A percentile compares a stretch with the other conserved stretches of the same genome.
These are phyloP conservation scores for Ascochyta koolunga DNA, from an alignment of 2,329 filamentous ascomycete genomes.

Conservation along the genomic window DNA sequence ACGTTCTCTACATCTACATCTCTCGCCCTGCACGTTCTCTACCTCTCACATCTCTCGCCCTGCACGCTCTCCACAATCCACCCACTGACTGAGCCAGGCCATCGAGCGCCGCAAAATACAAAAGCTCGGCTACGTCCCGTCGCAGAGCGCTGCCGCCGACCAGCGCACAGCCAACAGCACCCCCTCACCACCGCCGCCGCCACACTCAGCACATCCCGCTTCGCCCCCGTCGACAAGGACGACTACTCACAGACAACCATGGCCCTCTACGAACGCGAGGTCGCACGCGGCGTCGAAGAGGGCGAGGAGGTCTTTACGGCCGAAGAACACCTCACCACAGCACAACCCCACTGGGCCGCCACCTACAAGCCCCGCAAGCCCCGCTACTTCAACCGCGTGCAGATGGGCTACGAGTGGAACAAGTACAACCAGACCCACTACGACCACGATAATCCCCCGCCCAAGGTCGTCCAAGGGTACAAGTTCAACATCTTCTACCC, in stretches of 20 bases:
- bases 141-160: conserved; percentile 53
- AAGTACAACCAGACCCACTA: conserved; percentile 99
- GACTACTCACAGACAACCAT: conserved; percentile 88
- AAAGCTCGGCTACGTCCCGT: conserved; percentile 72
- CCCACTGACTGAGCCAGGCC: conserved; percentile 41
- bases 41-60: too few relatives aligned
- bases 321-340: conserved; percentile 76
- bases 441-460: conserved; percentile 96
- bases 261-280: conserved; percentile 89
- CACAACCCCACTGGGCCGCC: conserved; percentile 77
- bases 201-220: conserved; percentile 67
- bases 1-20: too few relatives aligned
- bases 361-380: conserved; percentile 91
- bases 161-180: conserved; percentile 31
- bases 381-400: conserved; percentile 95
- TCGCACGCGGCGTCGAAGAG: conserved; percentile 86
- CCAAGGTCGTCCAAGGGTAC: conserved; percentile 98
- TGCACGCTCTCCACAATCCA: background rate
- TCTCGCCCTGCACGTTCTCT: too few relatives aligned
- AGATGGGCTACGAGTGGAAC: conserved; percentile 99
- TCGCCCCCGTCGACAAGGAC: conserved; percentile 71
- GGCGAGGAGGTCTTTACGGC: conserved; percentile 95
- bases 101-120: conserved; percentile 65
- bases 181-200: conserved; percentile 51
- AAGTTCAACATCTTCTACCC: conserved; percentile 99